A percentile compares a stretch with the other conserved stretches of the same genome.
Evolutionary conservation across 2,329 filamentous ascomycete genomes (phyloP).

Genomic region (Sarocladium strictum): DNA sequence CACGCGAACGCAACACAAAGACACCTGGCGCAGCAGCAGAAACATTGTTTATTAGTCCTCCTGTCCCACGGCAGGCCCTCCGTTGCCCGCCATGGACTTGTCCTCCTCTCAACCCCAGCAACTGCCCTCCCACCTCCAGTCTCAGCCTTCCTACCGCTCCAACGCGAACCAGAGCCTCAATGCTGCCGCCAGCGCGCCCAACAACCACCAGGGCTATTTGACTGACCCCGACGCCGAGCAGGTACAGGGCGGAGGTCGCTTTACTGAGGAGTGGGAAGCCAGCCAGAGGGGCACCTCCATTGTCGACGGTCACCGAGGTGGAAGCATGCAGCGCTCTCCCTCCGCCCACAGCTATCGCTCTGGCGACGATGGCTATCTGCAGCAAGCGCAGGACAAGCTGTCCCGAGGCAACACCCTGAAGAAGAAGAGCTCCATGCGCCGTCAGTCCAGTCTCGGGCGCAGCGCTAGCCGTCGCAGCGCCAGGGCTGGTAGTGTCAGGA

Average conservation of each 20-base stretch:
- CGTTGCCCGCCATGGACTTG: constrained; percentile 10
- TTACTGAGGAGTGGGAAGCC: constrained; percentile 67
- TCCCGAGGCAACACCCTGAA: constrained; percentile 67
- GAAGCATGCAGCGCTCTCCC: constrained; percentile 52
- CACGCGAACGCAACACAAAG: constrained; percentile 14
- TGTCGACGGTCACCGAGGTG: constrained; percentile 36
- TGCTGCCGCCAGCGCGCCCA: constrained; percentile 1
- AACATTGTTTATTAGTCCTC: neutral
- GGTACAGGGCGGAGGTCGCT: constrained; percentile 35
- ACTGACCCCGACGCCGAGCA: neutral
- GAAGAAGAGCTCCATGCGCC: constrained; percentile 77
- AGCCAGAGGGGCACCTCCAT: constrained; percentile 62
- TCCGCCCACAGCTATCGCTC: constrained; percentile 51
- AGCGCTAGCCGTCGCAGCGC: constrained; percentile 76
- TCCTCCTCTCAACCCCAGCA: constrained; percentile 10
- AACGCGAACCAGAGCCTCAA: constrained; percentile 3
- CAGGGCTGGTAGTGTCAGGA: constrained; percentile 80
- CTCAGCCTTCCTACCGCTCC: constrained; percentile 7
- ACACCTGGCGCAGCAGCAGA: constrained; percentile 14
- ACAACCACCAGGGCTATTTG: constrained; percentile 5
- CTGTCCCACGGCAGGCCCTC: constrained; percentile 5
- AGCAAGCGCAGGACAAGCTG: constrained; percentile 26
- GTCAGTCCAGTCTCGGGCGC: constrained; percentile 68
- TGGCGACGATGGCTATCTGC: constrained; percentile 31
- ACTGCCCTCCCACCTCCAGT: constrained; percentile 9